Evolutionary conservation across 371 early-diverging fungal genomes (phyloP).

Genomic region (Capillidium heterosporum): DNA sequence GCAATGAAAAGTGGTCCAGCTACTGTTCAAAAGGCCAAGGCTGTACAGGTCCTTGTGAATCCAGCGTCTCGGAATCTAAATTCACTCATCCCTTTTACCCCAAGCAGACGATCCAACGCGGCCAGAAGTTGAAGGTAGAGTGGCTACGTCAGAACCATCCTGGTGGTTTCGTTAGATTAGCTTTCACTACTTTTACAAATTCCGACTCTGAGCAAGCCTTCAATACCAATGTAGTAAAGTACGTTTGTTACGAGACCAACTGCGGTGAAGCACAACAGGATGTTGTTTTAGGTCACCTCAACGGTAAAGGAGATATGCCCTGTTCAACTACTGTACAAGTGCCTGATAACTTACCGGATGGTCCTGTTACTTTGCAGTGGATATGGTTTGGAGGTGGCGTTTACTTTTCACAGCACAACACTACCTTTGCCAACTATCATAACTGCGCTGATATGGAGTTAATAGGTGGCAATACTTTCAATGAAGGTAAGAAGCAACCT

Average conservation of each 20-base stretch:
- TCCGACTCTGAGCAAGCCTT: slow-evolving; percentile 27
- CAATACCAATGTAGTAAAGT: slow-evolving; percentile 23
- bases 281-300: slow-evolving; percentile 8
- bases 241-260: slow-evolving; percentile 28
- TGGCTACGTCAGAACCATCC: slow-evolving; percentile 40
- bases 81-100: background rate
- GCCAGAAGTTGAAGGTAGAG: slow-evolving; percentile 20
- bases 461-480: slow-evolving; percentile 27
- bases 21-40: slow-evolving; percentile 3
- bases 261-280: slow-evolving; percentile 17
- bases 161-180: slow-evolving; percentile 34
- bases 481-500: slow-evolving; percentile 10
- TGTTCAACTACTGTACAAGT: slow-evolving; percentile 26
- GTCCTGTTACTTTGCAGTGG: slow-evolving; percentile 33
- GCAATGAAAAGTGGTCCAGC: background rate
- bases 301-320: slow-evolving; percentile 18
- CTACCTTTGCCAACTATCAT: slow-evolving; percentile 23
- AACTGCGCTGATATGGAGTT: slow-evolving; percentile 27
- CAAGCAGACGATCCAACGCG: slow-evolving; percentile 14
- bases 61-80: background rate
- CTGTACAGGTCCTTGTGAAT: background rate
- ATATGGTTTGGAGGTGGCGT: slow-evolving; percentile 25
- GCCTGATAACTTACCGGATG: slow-evolving; percentile 27
- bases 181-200: slow-evolving; percentile 28
- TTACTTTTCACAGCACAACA: slow-evolving; percentile 22